These are phyloP conservation scores for Hemileccinum impolitum DNA, from an alignment of 768 basidiomycete species.

Conservation along the genomic window DNA sequence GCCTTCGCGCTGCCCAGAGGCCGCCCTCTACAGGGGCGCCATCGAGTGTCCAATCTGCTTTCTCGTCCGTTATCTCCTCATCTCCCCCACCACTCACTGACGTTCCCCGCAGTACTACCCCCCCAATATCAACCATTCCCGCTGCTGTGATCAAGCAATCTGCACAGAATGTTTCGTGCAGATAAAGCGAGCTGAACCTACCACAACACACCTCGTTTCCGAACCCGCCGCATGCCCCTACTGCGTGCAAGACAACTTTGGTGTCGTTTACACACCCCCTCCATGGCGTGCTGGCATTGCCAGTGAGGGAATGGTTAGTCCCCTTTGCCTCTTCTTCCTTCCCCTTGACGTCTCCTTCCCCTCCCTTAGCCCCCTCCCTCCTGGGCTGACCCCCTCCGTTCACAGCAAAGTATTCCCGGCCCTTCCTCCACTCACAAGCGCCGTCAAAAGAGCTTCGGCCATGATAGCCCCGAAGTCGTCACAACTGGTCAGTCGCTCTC, in stretches of 20 bases:
- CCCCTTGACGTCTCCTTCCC: background rate
- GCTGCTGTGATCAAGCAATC: slow-evolving; percentile 97
- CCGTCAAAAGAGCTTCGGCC: slow-evolving; percentile 85
- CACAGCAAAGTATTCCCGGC: slow-evolving; percentile 37
- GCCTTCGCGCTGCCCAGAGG: slow-evolving; percentile 62
- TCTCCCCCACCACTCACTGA: slow-evolving; percentile 13
- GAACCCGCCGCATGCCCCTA: slow-evolving; percentile 97
- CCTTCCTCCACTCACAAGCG: slow-evolving; percentile 56
- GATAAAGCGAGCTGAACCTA: slow-evolving; percentile 95
- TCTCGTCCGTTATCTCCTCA: slow-evolving; percentile 56
- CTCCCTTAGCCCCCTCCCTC: slow-evolving; percentile 35
- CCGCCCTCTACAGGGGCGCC: slow-evolving; percentile 77
- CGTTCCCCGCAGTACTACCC: slow-evolving; percentile 80
- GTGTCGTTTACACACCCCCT: slow-evolving; percentile 82
- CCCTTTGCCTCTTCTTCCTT: background rate
- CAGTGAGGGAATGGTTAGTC: slow-evolving; percentile 64
- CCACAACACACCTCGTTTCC: slow-evolving; percentile 90
- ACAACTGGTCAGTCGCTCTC: slow-evolving; percentile 63
- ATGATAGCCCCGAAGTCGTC: slow-evolving; percentile 86
- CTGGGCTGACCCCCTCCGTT: slow-evolving; percentile 54
- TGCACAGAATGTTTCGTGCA: slow-evolving; percentile 99
- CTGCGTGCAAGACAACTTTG: slow-evolving; percentile 97
- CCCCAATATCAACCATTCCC: slow-evolving; percentile 92
- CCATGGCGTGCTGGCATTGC: slow-evolving; percentile 78
- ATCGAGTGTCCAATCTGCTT: slow-evolving; percentile 98